Conservation (phyloP, 2,329 filamentous ascomycete genomes). For the Septoria petroselini region DNA sequence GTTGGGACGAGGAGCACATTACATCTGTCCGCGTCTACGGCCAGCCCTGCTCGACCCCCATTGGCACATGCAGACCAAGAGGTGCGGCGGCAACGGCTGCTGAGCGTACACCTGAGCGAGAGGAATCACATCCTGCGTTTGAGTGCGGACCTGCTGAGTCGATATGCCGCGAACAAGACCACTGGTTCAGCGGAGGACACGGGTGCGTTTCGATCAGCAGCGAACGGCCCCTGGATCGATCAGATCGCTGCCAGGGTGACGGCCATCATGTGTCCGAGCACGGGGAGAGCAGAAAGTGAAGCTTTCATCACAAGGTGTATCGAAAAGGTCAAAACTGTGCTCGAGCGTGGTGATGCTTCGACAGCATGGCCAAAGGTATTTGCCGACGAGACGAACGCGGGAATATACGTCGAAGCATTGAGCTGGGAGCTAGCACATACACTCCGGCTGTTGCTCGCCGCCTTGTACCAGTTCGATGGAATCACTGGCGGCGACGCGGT, state of each 20-base stretch:
- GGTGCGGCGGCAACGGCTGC: slow-evolving; percentile 28
- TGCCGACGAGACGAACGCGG: slow-evolving; percentile 30
- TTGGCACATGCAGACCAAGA: slow-evolving; percentile 32
- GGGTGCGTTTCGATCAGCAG: slow-evolving; percentile 13
- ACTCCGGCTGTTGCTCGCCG: slow-evolving; percentile 54
- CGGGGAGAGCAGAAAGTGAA: slow-evolving; percentile 15
- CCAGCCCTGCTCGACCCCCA: slow-evolving; percentile 11
- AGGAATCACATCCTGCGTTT: slow-evolving; percentile 26
- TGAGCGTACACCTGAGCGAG: slow-evolving; percentile 33
- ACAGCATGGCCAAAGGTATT: slow-evolving; percentile 30
- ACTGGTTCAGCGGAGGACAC: slow-evolving; percentile 12
- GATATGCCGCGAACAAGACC: slow-evolving; percentile 23
- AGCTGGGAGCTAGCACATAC: slow-evolving; percentile 69
- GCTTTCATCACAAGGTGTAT: slow-evolving; percentile 25
- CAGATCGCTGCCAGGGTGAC: slow-evolving; percentile 23
- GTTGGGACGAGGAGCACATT: slow-evolving; percentile 20
- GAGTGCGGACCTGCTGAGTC: slow-evolving; percentile 26
- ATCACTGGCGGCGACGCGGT: slow-evolving; percentile 48
- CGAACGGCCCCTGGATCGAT: slow-evolving; percentile 27
- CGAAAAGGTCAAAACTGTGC: slow-evolving; percentile 19
- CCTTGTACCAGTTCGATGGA: slow-evolving; percentile 36
- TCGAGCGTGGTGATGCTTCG: slow-evolving; percentile 35
- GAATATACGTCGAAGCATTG: slow-evolving; percentile 61
- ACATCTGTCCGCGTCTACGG: slow-evolving; percentile 19
- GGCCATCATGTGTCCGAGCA: slow-evolving; percentile 18